Percentiles rank a stretch among this genome's conserved stretches.
phyloP scores from a whole-genome alignment of 129 eudicot genomes.

The Flaveria trinervia region DNA sequence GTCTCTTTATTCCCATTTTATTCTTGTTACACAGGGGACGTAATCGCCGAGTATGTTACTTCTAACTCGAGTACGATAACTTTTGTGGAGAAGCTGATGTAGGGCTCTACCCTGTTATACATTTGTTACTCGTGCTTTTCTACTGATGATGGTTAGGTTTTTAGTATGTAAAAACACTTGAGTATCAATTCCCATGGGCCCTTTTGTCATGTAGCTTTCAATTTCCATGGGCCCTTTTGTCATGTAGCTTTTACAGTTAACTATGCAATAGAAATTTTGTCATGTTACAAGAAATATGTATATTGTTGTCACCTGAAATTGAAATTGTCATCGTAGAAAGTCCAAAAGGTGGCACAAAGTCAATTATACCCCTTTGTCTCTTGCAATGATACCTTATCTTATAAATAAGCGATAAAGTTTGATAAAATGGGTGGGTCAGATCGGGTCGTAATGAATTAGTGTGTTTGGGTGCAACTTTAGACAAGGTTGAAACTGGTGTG shows the following conservation, averaged over 20 bases:
- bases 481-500: not conserved
- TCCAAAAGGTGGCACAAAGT: not conserved
- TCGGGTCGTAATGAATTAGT: not conserved
- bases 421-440: not conserved
- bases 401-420: not conserved
- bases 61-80: constrained; percentile 34
- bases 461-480: not conserved
- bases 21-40: constrained; percentile 25
- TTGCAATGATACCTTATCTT: not conserved
- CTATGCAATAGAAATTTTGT: constrained; percentile 17
- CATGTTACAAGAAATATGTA: not conserved
- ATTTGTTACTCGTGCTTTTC: constrained; percentile 28
- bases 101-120: constrained; percentile 37
- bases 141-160: constrained; percentile 36
- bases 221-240: not conserved
- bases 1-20: constrained; percentile 8
- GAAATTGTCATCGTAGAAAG: not conserved
- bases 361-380: no score
- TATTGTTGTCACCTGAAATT: not conserved
- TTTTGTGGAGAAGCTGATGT: constrained; percentile 22
- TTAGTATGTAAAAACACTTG: constrained; percentile 19
- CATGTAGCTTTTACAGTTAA: constrained; percentile 37
- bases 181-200: constrained; percentile 18
- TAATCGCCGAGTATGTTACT: constrained; percentile 26
- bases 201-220: no score